Evolutionary conservation across 2,329 filamentous ascomycete species (phyloP).

Genomic region (Trematosphaeria pertusa): DNA sequence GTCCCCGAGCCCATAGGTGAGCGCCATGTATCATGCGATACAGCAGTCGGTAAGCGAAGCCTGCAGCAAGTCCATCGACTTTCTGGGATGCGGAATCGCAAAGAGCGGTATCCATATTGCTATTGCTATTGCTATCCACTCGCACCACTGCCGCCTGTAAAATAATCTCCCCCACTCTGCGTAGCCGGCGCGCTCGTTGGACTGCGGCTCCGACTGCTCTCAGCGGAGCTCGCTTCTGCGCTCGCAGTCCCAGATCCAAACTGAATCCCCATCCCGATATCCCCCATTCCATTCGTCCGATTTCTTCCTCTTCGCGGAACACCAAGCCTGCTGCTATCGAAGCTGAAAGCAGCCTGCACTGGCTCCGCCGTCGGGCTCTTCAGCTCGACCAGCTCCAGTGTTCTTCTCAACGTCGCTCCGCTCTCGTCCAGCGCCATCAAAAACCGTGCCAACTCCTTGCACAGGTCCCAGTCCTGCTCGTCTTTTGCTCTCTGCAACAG

Average conservation of each 20-base stretch:
- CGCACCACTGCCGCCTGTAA: too few relatives aligned
- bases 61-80: too few relatives aligned
- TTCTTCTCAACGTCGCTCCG: constrained; percentile 78
- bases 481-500: constrained; percentile 81
- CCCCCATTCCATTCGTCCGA: constrained; percentile 20
- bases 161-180: constrained; percentile 14
- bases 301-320: constrained; percentile 32
- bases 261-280: constrained; percentile 18
- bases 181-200: constrained; percentile 9
- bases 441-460: constrained; percentile 94
- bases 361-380: constrained; percentile 37
- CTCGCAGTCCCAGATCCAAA: constrained; percentile 15
- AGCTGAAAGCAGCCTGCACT: constrained; percentile 40
- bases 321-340: constrained; percentile 36
- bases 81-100: too few relatives aligned
- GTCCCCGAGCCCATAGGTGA: too few relatives aligned
- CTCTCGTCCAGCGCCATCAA: constrained; percentile 89
- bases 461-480: constrained; percentile 92
- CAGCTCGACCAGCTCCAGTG: constrained; percentile 62
- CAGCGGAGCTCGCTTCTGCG: constrained; percentile 9
- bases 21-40: too few relatives aligned
- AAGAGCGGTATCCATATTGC: too few relatives aligned
- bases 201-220: constrained; percentile 13
- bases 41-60: too few relatives aligned
- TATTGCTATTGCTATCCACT: too few relatives aligned